Evolutionary conservation across 495 filamentous ascomycete genomes (phyloP).

Genomic region (Apiosordaria backusii): DNA sequence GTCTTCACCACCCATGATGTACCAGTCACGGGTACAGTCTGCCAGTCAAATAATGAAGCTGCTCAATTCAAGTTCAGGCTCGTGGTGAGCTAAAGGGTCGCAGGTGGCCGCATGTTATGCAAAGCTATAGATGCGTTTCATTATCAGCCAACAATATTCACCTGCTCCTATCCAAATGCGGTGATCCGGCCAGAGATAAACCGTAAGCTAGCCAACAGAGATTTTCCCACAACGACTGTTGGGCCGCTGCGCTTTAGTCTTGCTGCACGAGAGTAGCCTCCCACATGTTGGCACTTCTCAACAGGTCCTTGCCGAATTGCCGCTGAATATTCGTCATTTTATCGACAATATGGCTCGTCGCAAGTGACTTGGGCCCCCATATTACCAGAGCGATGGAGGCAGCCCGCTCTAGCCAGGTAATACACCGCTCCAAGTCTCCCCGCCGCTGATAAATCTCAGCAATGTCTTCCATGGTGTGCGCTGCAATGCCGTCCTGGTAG

Average conservation of each 20-base stretch:
- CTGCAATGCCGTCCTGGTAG: conserved; percentile 31
- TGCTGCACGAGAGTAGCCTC: conserved; percentile 20
- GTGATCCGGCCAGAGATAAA: background rate
- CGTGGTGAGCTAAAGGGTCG: background rate
- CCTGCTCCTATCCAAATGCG: background rate
- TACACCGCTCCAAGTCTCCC: conserved; percentile 27
- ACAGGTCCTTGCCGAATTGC: conserved; percentile 26
- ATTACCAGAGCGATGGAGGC: conserved; percentile 25
- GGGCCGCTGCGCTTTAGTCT: background rate
- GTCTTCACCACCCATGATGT: background rate
- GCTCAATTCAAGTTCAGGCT: background rate
- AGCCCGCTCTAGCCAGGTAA: conserved; percentile 31
- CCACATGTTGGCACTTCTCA: conserved; percentile 27
- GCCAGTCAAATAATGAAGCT: background rate
- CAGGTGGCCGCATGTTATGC: background rate
- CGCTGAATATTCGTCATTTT: conserved; percentile 31
- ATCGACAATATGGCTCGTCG: conserved; percentile 31
- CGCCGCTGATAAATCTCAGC: conserved; percentile 32
- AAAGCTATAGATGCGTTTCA: background rate
- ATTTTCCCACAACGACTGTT: background rate
- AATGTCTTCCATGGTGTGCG: conserved; percentile 35
- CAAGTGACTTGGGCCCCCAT: conserved; percentile 28
- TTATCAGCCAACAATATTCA: background rate
- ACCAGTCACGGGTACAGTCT: background rate
- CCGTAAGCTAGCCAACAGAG: background rate